Evolutionary conservation across 345 rosid genomes (phyloP), one percentile per base, ranked within the genome.

Genomic region (Salix caprea): DNA sequence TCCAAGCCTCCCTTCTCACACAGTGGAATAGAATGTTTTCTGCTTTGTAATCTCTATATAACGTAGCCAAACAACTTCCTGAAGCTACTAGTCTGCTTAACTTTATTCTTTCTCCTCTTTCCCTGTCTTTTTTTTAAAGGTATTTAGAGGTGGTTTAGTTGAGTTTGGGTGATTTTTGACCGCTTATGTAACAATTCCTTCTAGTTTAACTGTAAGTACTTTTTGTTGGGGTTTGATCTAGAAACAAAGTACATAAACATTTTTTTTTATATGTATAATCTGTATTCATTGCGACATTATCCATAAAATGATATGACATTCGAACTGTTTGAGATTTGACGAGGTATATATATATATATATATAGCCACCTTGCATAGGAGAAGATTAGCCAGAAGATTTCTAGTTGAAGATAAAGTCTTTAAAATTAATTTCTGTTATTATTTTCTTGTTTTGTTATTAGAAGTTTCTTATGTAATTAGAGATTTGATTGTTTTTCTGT

Each of bases 201-300:
- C 9, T 23, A 58, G 64, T 58, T 24, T 60, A 60, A 50, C 44
- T 30, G 10, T 10, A 42, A 56, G 74, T 46, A 60, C 69, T 40
- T 60, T 44, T 76, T 21, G 58, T 42, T 26, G 68, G 78, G 68
- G 73, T 69, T 69, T 60, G 79, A 69, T 76, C 60, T 69, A 61
- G 60, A 44, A 68, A 75, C 72, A 11, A 75, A 56, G 73, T 67
- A 68, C 60, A 76, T 76, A 76, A 42, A 40, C 30, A 69, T 58
- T 66, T 36, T 65, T 74, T 19, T 44, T 34, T 32, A 65, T 50
- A 19, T 28, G 2, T 2, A 40, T 48, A 48, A 21, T 74, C 39
- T 65, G 65, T 75, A 66, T 75, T 75, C 64, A 2, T 66, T 46
- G 28, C 14, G 72, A 48, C 61, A 64, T 60, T 58, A 19, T 74